Percentiles rank a stretch among this genome's conserved stretches.
phyloP scores from a whole-genome alignment of 768 basidiomycete genomes.

The Boletus rufocinnamomeus region DNA sequence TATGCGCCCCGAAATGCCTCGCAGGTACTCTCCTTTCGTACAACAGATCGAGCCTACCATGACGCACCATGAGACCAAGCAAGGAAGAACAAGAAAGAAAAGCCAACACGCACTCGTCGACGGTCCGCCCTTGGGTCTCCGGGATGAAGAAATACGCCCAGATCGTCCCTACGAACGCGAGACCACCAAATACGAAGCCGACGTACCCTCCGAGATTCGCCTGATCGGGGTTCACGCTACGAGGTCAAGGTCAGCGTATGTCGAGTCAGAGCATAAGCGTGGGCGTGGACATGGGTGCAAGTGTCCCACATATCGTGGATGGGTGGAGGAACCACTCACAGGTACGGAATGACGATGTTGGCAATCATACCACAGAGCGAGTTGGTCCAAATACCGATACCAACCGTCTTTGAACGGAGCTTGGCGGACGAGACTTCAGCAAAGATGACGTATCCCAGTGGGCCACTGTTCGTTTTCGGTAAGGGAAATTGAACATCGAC shows the following conservation, averaged over 20 bases:
- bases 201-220: conserved; percentile 32
- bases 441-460: conserved; percentile 31
- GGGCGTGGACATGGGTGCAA: too few relatives aligned
- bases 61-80: background rate
- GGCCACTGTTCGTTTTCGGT: conserved; percentile 21
- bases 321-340: conserved; percentile 14
- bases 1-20: conserved; percentile 26
- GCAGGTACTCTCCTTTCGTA: conserved; percentile 34
- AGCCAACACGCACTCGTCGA: conserved; percentile 28
- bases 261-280: background rate
- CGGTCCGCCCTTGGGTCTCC: conserved; percentile 30
- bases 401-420: conserved; percentile 34
- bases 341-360: conserved; percentile 31
- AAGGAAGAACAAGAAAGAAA: background rate
- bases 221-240: conserved; percentile 31
- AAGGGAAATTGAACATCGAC: background rate
- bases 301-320: background rate
- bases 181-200: conserved; percentile 31
- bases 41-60: conserved; percentile 31
- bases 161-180: conserved; percentile 23
- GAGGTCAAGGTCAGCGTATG: background rate
- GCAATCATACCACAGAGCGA: conserved; percentile 29
- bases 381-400: conserved; percentile 28
- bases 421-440: conserved; percentile 33
- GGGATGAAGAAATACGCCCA: conserved; percentile 33